Evolutionary conservation across 1,139 yeast genomes (phyloP).

Genomic region (Pichia sp.): DNA sequence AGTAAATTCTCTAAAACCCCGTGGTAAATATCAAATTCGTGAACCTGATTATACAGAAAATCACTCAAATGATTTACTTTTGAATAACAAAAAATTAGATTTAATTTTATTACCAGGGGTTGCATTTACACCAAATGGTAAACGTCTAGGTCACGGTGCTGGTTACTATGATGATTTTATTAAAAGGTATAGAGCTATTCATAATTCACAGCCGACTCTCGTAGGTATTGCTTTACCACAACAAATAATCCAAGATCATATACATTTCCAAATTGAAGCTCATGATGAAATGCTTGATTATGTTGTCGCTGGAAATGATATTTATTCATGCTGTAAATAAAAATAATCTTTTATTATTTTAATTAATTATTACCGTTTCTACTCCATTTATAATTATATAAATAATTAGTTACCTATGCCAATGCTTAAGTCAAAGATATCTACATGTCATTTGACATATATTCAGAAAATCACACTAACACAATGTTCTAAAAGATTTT

Average conservation of each 20-base stretch:
- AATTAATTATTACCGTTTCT: background rate
- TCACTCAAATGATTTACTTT: conserved; percentile 21
- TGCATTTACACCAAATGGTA: conserved; percentile 53
- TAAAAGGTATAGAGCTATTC: conserved; percentile 35
- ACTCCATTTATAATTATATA: too few relatives aligned
- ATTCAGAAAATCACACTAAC: too few relatives aligned
- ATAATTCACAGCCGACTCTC: conserved; percentile 34
- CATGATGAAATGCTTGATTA: conserved; percentile 69
- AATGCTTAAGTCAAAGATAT: background rate
- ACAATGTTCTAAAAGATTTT: background rate
- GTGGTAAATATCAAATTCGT: conserved; percentile 58
- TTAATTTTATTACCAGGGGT: conserved; percentile 79
- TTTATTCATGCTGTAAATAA: conserved; percentile 11
- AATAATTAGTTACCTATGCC: too few relatives aligned
- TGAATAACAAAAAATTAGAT: conserved; percentile 46
- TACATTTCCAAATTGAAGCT: conserved; percentile 49
- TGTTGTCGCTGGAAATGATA: conserved; percentile 40
- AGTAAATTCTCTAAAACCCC: conserved; percentile 48
- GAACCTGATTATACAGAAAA: conserved; percentile 50
- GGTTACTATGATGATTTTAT: conserved; percentile 87
- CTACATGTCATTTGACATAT: too few relatives aligned
- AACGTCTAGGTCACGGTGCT: conserved; percentile 84
- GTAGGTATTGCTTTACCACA: conserved; percentile 68
- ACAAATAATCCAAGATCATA: conserved; percentile 45
- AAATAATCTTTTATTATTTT: background rate